Conservation (phyloP, 2,329 filamentous ascomycete species). For the Stagonosporopsis cucurbitacearum region DNA sequence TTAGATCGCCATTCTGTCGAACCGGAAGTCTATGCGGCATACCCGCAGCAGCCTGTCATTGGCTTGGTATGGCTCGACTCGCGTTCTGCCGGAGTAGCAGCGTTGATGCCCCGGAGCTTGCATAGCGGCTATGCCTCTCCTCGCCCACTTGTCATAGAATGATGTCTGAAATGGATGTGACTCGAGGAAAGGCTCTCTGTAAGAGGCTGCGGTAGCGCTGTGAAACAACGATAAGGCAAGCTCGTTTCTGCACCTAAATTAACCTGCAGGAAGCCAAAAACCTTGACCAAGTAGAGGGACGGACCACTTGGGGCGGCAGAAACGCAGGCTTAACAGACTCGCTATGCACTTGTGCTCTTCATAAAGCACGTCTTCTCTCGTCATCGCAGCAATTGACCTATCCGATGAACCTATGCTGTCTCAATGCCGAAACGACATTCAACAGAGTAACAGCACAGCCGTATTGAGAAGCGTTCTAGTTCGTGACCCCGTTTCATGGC, state of each 20-base stretch:
- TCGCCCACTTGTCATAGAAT: conserved; percentile 32
- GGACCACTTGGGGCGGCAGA: conserved; percentile 1
- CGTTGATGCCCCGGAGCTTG: conserved; percentile 32
- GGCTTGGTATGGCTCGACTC: conserved; percentile 28
- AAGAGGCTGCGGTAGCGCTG: conserved; percentile 31
- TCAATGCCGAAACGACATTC: background rate
- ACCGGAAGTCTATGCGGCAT: conserved; percentile 15
- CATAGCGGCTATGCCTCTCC: conserved; percentile 26
- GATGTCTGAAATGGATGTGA: conserved; percentile 25
- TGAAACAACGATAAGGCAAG: conserved; percentile 51
- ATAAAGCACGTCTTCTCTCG: conserved; percentile 3
- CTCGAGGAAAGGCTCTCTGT: conserved; percentile 35
- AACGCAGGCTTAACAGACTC: conserved; percentile 40
- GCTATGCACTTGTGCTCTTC: conserved; percentile 36
- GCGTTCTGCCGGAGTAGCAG: conserved; percentile 44
- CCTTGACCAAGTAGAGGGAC: conserved; percentile 17
- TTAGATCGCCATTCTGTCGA: conserved; percentile 44
- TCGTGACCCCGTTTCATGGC: background rate
- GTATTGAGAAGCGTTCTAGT: background rate
- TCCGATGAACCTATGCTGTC: background rate
- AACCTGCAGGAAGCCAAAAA: conserved; percentile 35
- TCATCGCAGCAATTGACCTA: background rate
- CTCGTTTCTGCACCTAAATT: conserved; percentile 26
- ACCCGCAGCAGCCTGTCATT: conserved; percentile 23
- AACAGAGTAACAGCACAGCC: background rate